A percentile compares a stretch with the other conserved stretches of the same genome.
Evolutionary conservation across 768 basidiomycete genomes (phyloP).

Genomic region (Lentinus tigrinus): DNA sequence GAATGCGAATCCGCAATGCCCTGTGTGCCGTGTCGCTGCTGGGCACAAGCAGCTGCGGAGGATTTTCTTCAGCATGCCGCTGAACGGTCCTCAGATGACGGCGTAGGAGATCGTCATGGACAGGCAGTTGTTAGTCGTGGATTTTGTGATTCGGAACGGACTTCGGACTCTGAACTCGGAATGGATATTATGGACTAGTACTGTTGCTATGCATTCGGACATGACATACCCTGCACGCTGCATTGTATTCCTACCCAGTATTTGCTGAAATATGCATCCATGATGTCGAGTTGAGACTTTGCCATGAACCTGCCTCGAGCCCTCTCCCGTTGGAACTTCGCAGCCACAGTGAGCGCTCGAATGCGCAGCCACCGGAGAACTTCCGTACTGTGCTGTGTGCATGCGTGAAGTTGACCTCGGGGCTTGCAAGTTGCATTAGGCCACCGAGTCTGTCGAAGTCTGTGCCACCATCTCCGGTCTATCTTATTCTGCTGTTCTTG

Average conservation of each 20-base stretch:
- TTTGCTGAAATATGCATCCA: too few relatives aligned
- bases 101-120: too few relatives aligned
- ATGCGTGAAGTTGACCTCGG: neutral
- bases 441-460: neutral
- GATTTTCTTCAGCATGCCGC: slow-evolving; percentile 6
- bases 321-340: neutral
- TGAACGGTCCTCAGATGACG: too few relatives aligned
- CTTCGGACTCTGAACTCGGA: too few relatives aligned
- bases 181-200: too few relatives aligned
- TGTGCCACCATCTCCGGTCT: neutral
- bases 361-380: neutral
- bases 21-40: slow-evolving; percentile 16
- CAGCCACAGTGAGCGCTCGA: neutral
- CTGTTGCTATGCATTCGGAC: too few relatives aligned
- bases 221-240: too few relatives aligned
- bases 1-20: slow-evolving; percentile 5
- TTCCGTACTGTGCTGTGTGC: neutral
- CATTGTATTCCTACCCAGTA: too few relatives aligned
- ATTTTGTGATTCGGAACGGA: too few relatives aligned
- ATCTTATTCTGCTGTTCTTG: neutral
- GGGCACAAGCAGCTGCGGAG: slow-evolving; percentile 10
- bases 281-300: too few relatives aligned
- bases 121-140: too few relatives aligned
- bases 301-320: too few relatives aligned
- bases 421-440: neutral